Evolutionary conservation across 2,329 filamentous ascomycete genomes (phyloP), one percentile per base, ranked within the genome.

Genomic region (Diaporthe ampelina): DNA sequence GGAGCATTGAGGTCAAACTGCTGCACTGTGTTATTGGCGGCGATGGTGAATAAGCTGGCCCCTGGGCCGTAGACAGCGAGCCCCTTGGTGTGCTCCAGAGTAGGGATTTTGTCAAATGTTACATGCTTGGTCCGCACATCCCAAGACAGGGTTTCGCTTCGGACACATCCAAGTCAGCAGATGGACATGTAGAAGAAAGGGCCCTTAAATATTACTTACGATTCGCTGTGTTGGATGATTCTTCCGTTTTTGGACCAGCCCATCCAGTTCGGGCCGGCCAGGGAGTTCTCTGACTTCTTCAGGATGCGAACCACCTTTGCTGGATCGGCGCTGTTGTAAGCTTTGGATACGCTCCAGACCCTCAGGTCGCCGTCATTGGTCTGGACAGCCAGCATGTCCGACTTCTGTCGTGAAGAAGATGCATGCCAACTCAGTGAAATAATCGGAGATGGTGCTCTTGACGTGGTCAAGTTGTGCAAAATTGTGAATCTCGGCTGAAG

Each of bases 101-200:
- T 98, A 8, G 95, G 95, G 73, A 98, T 94, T 74, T 91, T 89
- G 80, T 98, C 95, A 83, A 92, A 97, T 4, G 95, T 95, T 78
- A 99, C 95, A 81, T 97, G 93, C 82, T 98, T 98, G n/a, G 97
- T 99, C 77, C 95, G 91, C 58, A 99, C 97, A 87, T 99, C 97
- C 96, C 97, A 99, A 74, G 95, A 93, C 79, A 94, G 92, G 50
- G 95, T 98, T 88, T 98, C 94, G 72, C 95, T 95, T 81, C 76
- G 63, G 21, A 8, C 50, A n/a, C 57, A 21, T 13, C 32, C 26
- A 17, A 40, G 59, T 73, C 71, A 75, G 75, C 79, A 84, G 4
- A 19, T 80, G 83, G 82, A 79, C 74, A 50, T 59, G 35, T 65
- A 37, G 24, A 50, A 19, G 32, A 50, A 10, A 13, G 70, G 75